Conservation (phyloP, 306 rosid species). For the Adenanthera pavonina region DNA sequence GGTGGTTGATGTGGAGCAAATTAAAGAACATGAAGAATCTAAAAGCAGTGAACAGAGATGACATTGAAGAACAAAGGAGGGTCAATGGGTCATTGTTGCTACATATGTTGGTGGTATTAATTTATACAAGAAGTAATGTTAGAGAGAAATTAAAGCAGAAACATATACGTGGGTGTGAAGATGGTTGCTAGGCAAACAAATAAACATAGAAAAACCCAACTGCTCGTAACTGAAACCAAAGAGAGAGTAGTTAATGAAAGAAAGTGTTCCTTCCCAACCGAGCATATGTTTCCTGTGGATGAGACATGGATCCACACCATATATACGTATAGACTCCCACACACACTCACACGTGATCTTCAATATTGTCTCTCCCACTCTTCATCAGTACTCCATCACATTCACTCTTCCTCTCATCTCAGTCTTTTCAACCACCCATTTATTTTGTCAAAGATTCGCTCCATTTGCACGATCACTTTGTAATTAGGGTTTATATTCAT, state of each 20-base stretch:
- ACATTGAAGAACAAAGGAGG: constrained; percentile 5
- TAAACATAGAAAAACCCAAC: constrained; percentile 17
- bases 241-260: constrained; percentile 19
- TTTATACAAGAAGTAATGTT: constrained; percentile 20
- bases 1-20: background rate
- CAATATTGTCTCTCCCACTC: constrained; percentile 42
- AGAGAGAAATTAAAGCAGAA: constrained; percentile 2
- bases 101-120: background rate
- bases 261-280: constrained; percentile 58
- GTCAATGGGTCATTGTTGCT: constrained; percentile 32
- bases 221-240: constrained; percentile 16
- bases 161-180: constrained; percentile 8
- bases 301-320: constrained; percentile 38
- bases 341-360: constrained; percentile 50
- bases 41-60: background rate
- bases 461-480: background rate
- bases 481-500: background rate
- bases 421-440: constrained; percentile 20
- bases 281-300: constrained; percentile 47
- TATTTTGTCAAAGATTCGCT: constrained; percentile 31
- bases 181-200: background rate
- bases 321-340: background rate
- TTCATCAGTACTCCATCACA: background rate
- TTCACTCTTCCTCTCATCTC: background rate
- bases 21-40: background rate